Base-by-base conservation (phyloP, 805 yeast species). In the Ogataea corticis region DNA sequence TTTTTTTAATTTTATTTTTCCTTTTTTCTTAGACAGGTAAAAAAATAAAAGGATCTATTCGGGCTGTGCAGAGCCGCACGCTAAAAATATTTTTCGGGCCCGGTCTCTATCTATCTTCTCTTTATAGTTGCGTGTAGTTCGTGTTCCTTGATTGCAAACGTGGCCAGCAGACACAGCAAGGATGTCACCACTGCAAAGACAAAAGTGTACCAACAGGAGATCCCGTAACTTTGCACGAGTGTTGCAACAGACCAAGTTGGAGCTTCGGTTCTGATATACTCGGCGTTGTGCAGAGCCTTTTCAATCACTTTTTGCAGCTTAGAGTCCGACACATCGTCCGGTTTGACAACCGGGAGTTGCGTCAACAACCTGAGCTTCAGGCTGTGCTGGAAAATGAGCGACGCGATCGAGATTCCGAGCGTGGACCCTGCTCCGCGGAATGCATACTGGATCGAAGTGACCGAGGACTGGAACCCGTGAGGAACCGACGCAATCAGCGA, bases 401-500 rank as follows among this genome's bases (percentile, higher is more conserved):
- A 78, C 0, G 83, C 85, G 35, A 82, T 61, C 0, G 89, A 70
- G 11, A 82, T 82, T 42, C 87, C 87, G 19, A 81, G 62, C 0
- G 86, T 80, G 1, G 87, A 79, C 0, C 87, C 87, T 14, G 84
- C 76, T 7, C 85, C 75, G 61, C 87, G 72, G 59, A 82, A 82
- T 1, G 85, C 76, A 54, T 82, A 82, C 51, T 80, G 84, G 49
- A 82, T 77, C 3, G 87, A 79, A 0, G 87, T 82, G 1, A 84
- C 79, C 21, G 85, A 72, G 2, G 87, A 84, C 59, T 84, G 91
- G 53, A 73, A 76, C 45, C 81, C 78, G 31, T 71, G 63, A 2
- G 89, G 88, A 9, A 82, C 90, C 1, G 89, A 81, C 1, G 90
- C 85, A 51, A 85, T 83, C 68, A 83, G 73, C 1, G 89, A 79